Percentiles rank a stretch among this genome's conserved stretches.
Conservation (phyloP, 768 basidiomycete species). For the Kwoniella botswanensis region DNA sequence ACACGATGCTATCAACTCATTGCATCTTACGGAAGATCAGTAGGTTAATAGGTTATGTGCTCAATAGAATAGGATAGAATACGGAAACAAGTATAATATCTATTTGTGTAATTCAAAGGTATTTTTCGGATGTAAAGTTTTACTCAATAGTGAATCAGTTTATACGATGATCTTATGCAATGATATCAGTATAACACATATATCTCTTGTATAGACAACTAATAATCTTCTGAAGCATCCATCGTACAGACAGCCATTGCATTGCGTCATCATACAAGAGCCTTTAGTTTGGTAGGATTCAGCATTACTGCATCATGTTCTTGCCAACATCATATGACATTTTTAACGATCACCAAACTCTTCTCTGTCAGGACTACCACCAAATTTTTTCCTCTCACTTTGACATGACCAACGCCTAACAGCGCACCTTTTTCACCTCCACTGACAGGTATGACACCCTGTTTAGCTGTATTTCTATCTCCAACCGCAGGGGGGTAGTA, state of each 20-base stretch:
- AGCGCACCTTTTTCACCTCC: constrained; percentile 74
- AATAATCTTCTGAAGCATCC: no score
- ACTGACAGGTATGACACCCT: constrained; percentile 77
- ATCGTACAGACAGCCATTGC: no score
- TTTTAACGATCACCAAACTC: constrained; percentile 65
- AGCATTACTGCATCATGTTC: no score
- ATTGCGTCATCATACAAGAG: no score
- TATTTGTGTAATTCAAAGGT: not conserved
- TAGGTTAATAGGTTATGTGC: not conserved
- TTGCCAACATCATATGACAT: constrained; percentile 14
- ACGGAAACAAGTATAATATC: not conserved
- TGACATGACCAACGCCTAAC: constrained; percentile 72
- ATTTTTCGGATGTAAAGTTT: no score
- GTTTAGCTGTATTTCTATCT: constrained; percentile 67
- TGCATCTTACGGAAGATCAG: constrained; percentile 27
- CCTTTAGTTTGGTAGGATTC: no score
- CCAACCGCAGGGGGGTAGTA: constrained; percentile 67
- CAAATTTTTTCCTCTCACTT: constrained; percentile 54
- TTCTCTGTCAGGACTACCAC: constrained; percentile 75
- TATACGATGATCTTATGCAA: not conserved
- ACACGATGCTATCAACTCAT: constrained; percentile 46
- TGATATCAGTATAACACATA: not conserved
- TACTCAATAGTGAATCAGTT: no score
- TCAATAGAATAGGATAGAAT: not conserved
- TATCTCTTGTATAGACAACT: no score